A percentile compares a stretch with the other conserved stretches of the same genome.
Conservation (phyloP, 495 filamentous ascomycete species). For the Xylaria grammica region DNA sequence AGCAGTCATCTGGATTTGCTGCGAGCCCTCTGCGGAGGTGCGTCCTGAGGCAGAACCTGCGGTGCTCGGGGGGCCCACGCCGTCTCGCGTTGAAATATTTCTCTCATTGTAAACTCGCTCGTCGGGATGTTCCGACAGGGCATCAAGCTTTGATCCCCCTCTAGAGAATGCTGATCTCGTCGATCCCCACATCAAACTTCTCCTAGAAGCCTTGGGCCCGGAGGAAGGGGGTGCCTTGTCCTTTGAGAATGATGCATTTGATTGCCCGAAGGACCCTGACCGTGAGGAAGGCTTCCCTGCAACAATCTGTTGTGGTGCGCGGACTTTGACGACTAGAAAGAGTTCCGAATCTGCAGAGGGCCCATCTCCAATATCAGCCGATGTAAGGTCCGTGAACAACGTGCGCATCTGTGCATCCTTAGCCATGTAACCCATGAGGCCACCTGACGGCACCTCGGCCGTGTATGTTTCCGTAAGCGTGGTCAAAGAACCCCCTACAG, state of each 20-base stretch:
- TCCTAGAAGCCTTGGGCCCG: constrained; percentile 66
- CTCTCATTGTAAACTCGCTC: constrained; percentile 40
- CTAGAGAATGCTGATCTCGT: constrained; percentile 53
- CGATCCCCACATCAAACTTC: constrained; percentile 83
- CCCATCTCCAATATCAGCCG: constrained; percentile 82
- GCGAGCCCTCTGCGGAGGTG: constrained; percentile 52
- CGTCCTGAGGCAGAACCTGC: constrained; percentile 56
- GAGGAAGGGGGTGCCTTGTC: constrained; percentile 50
- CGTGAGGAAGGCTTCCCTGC: constrained; percentile 51
- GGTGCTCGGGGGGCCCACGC: constrained; percentile 57
- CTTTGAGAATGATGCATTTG: constrained; percentile 42
- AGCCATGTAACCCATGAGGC: constrained; percentile 63
- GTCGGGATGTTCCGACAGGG: constrained; percentile 53
- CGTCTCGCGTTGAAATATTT: constrained; percentile 47
- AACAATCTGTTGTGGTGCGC: constrained; percentile 63
- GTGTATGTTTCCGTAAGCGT: constrained; percentile 83
- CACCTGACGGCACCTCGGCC: constrained; percentile 76
- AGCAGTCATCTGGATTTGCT: constrained; percentile 44
- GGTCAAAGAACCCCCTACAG: constrained; percentile 61
- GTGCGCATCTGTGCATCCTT: constrained; percentile 75
- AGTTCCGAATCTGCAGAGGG: constrained; percentile 68
- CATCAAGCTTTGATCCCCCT: constrained; percentile 54
- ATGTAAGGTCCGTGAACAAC: constrained; percentile 82
- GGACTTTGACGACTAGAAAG: constrained; percentile 84
- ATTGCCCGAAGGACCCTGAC: constrained; percentile 45